Percentiles rank a stretch among this genome's conserved stretches.
Evolutionary conservation across 148 eudicot species (phyloP).

Genomic region (Vaccinium darrowii): DNA sequence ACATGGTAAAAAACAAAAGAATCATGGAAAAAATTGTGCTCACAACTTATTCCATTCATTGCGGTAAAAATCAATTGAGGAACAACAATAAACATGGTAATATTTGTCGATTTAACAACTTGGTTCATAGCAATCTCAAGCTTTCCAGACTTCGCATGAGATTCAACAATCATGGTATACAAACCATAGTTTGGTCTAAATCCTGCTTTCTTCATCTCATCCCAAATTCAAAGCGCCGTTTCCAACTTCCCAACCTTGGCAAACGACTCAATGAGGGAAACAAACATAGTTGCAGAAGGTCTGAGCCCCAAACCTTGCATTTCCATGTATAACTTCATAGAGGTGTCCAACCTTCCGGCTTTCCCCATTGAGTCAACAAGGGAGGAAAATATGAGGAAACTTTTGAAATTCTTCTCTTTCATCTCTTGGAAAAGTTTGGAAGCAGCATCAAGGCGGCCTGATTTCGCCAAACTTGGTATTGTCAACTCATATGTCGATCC

Average conservation of each 20-base stretch:
- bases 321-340: conserved; percentile 90
- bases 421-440: conserved; percentile 83
- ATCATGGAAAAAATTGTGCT: too few relatives aligned
- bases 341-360: conserved; percentile 93
- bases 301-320: conserved; percentile 89
- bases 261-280: conserved; percentile 85
- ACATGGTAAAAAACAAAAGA: too few relatives aligned
- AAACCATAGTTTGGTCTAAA: conserved; percentile 95
- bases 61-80: too few relatives aligned
- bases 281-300: conserved; percentile 89
- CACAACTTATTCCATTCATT: too few relatives aligned
- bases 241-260: conserved; percentile 95
- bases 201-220: conserved; percentile 88
- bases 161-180: conserved; percentile 87
- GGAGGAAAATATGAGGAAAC: conserved; percentile 66
- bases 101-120: too few relatives aligned
- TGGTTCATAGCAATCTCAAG: conserved; percentile 58
- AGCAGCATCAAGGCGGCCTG: conserved; percentile 91
- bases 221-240: conserved; percentile 79
- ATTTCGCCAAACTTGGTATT: conserved; percentile 85
- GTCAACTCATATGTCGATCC: conserved; percentile 78
- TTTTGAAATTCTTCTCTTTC: conserved; percentile 57
- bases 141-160: conserved; percentile 98
- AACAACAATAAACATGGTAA: too few relatives aligned
- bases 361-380: conserved; percentile 95